These are phyloP conservation scores for Ophiostoma himal-ulmi DNA, from an alignment of 2,329 filamentous ascomycete genomes.

Conservation along the genomic window DNA sequence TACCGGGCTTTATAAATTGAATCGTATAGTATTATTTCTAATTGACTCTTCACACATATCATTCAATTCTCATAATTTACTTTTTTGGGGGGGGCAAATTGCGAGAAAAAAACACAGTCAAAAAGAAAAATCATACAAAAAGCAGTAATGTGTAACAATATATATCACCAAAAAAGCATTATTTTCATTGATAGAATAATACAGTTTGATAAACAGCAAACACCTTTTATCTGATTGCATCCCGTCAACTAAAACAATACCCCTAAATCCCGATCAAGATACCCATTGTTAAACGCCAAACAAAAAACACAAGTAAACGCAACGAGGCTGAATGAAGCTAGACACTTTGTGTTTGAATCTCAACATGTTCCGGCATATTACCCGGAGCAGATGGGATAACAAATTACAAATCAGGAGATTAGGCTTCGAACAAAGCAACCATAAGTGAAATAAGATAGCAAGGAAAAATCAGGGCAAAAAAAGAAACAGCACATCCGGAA, in stretches of 20 bases:
- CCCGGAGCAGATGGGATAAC: neutral
- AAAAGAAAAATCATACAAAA: neutral
- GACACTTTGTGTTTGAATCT: neutral
- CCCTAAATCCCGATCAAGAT: neutral
- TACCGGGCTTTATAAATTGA: no score
- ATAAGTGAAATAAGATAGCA: neutral
- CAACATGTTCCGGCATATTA: neutral
- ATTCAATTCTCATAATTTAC: no score
- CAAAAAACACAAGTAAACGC: neutral
- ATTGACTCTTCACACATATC: no score
- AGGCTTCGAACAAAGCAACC: neutral
- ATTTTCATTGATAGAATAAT: neutral
- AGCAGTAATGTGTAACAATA: neutral
- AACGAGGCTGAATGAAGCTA: neutral
- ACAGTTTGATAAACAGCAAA: neutral
- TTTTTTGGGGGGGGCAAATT: no score
- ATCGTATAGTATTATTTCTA: no score
- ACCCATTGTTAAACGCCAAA: neutral
- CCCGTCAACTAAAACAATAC: neutral
- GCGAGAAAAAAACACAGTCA: no score
- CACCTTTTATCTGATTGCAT: constrained; percentile 6
- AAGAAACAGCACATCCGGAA: neutral
- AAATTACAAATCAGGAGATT: neutral
- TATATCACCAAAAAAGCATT: neutral
- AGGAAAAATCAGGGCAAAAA: neutral